phyloP scores from a whole-genome alignment of 805 yeast species.

The Saccharomyces kudriavzevii region DNA sequence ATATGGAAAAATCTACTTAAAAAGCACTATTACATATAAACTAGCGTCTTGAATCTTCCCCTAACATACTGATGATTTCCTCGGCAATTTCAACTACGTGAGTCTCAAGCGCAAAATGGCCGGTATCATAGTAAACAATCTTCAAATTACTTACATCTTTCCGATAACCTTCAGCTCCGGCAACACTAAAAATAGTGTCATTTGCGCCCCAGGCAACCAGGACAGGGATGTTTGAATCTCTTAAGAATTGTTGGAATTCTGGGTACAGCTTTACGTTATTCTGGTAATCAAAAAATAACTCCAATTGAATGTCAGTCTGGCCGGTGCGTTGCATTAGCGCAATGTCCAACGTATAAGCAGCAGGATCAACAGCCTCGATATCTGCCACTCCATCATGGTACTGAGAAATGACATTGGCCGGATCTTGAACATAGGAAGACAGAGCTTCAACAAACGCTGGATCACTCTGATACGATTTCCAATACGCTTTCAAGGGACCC shows the following conservation, averaged over 20 bases:
- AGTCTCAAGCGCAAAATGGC: slow-evolving; percentile 35
- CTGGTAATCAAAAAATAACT: slow-evolving; percentile 32
- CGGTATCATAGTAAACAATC: slow-evolving; percentile 28
- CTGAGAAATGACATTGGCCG: slow-evolving; percentile 21
- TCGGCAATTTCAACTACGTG: slow-evolving; percentile 28
- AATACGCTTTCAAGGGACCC: slow-evolving; percentile 31
- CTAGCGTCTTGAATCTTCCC: background rate
- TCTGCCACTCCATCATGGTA: slow-evolving; percentile 29
- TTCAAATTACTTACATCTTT: slow-evolving; percentile 28
- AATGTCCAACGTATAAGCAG: slow-evolving; percentile 27
- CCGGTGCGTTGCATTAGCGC: slow-evolving; percentile 22
- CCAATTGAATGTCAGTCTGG: slow-evolving; percentile 28
- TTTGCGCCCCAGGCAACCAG: slow-evolving; percentile 37
- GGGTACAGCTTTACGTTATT: slow-evolving; percentile 30
- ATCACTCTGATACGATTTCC: slow-evolving; percentile 24
- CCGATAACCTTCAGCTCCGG: slow-evolving; percentile 34
- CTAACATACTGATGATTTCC: slow-evolving; percentile 13
- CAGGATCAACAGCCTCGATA: slow-evolving; percentile 27
- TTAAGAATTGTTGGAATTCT: slow-evolving; percentile 27
- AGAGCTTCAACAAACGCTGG: slow-evolving; percentile 8
- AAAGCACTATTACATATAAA: background rate
- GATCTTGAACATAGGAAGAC: slow-evolving; percentile 14
- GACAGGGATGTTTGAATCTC: slow-evolving; percentile 29
- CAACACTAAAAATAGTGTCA: slow-evolving; percentile 30
- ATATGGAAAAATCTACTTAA: background rate